Evolutionary conservation across 495 filamentous ascomycete species (phyloP).

Genomic region (Penicillium psychrofluorescens): DNA sequence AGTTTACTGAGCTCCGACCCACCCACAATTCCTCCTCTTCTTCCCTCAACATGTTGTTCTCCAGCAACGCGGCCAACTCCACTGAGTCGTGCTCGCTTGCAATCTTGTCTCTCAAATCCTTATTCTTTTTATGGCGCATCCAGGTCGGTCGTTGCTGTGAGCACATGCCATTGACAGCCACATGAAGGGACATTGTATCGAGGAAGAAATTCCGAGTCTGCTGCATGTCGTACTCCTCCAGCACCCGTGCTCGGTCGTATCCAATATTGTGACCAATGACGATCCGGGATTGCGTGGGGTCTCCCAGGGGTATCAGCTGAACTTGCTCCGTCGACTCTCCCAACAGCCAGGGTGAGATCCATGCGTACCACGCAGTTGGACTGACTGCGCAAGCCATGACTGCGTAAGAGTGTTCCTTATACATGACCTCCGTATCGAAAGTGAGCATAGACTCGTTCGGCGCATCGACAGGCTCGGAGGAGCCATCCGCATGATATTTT

Average conservation of each 20-base stretch:
- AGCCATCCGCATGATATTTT: slow-evolving; percentile 74
- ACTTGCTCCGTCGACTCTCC: slow-evolving; percentile 67
- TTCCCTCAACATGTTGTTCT: slow-evolving; percentile 57
- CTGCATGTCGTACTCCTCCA: slow-evolving; percentile 80
- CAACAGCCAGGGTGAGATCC: slow-evolving; percentile 93
- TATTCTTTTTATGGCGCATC: slow-evolving; percentile 90
- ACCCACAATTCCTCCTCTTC: slow-evolving; percentile 96
- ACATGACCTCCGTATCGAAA: slow-evolving; percentile 98
- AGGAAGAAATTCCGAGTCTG: slow-evolving; percentile 83
- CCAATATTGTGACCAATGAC: slow-evolving; percentile 95
- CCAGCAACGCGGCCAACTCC: slow-evolving; percentile 65
- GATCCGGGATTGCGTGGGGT: slow-evolving; percentile 59
- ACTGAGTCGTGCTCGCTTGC: slow-evolving; percentile 59
- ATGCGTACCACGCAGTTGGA: slow-evolving; percentile 88
- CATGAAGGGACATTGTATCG: slow-evolving; percentile 97
- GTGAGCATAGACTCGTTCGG: slow-evolving; percentile 76
- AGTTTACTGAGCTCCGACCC: slow-evolving; percentile 88
- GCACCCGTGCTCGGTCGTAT: slow-evolving; percentile 82
- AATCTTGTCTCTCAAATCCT: slow-evolving; percentile 76
- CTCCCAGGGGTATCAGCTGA: slow-evolving; percentile 82
- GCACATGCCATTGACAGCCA: slow-evolving; percentile 98
- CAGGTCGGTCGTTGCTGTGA: slow-evolving; percentile 92
- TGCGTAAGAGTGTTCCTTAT: slow-evolving; percentile 80
- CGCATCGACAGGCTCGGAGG: slow-evolving; percentile 59
- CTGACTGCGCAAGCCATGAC: slow-evolving; percentile 94